Evolutionary conservation across 768 basidiomycete species (phyloP).

Genomic region (Suillus occidentalis): DNA sequence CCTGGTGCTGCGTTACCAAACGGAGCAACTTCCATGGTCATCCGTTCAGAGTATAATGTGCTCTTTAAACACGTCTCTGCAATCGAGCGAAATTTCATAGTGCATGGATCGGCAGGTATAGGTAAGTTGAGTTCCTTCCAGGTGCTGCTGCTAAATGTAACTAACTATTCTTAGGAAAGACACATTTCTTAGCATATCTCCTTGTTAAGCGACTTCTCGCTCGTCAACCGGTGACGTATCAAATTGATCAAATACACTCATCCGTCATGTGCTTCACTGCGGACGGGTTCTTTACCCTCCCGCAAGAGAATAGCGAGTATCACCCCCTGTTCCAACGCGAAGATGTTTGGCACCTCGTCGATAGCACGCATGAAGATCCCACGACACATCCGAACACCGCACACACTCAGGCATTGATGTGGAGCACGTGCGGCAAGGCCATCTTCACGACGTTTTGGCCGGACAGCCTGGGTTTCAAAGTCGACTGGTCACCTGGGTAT

Average conservation of each 20-base stretch:
- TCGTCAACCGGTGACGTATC: conserved; percentile 1
- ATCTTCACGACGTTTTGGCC: background rate
- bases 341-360: conserved; percentile 1
- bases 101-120: background rate
- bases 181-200: background rate
- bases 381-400: background rate
- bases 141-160: background rate
- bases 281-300: background rate
- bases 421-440: background rate
- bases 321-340: background rate
- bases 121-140: background rate
- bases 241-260: background rate
- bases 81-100: background rate
- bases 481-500: conserved; percentile 1
- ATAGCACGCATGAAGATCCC: background rate
- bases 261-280: background rate
- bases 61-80: background rate
- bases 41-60: background rate
- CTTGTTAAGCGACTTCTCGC: background rate
- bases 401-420: background rate
- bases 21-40: conserved; percentile 1
- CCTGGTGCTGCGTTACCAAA: background rate
- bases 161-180: background rate
- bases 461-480: background rate
- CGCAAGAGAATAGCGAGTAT: background rate